Evolutionary conservation across 208 protist genomes (phyloP), one percentile per base, ranked within the genome.

Genomic region (Crithidia bombi): DNA sequence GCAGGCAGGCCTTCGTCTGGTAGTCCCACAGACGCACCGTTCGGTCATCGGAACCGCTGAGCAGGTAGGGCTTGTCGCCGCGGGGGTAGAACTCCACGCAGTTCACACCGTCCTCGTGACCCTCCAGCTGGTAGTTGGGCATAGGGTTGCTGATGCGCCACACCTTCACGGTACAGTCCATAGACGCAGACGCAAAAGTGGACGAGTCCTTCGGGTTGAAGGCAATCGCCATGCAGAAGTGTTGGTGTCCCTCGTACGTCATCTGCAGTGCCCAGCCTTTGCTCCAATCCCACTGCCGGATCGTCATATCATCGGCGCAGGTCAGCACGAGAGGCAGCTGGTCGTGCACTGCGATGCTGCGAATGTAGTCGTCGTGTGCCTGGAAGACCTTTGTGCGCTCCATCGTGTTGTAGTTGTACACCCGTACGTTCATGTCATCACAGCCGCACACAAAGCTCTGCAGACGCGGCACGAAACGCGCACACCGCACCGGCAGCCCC

Each of bases 351-450:
- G 98, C 98, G 54, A 99, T 79, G 54, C 81, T 88, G 52, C 99
- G 90, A 58, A 99, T 98, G 81, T 97, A 99, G 83, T 99, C 98
- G 43, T 95, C 82, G 73, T 99, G 98, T 9, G 98, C 98, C 65
- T 99, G 97, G 66, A 99, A 98, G 0, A 87, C 82, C 46, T 97
- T 94, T 21, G 98, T 96, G 71, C 98, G 98, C 77, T 99, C 98
- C 90, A 98, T 98, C 21, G 98, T 99, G 88, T 99, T 99, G 88
- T 99, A 99, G 85, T 99, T 99, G 85, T 98, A 99, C 44, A 99
- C 95, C 28, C 96, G 88, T 35, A 98, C 65, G 44, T 90, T 69
- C 81, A 92, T 93, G 72, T 99, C 98, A 75, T 99, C 99, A 4
- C 95, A 83, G 43, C 98, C 98, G 43, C 92, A 95, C 19, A 99